Conservation (phyloP, 495 filamentous ascomycete species). For the Penicillium steckii region DNA sequence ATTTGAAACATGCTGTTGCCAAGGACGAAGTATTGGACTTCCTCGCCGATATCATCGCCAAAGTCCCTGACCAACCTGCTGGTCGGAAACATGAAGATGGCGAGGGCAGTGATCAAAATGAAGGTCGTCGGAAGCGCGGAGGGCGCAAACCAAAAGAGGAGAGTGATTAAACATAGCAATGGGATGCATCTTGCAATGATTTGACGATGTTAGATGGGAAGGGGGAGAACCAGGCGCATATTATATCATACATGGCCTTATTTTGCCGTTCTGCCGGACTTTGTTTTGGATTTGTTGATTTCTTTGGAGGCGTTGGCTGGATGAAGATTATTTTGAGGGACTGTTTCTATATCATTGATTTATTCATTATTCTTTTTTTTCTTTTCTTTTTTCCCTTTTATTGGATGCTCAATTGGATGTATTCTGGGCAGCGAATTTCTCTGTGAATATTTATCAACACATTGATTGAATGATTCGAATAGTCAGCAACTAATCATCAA, state of each 20-base stretch:
- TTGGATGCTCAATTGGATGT: not conserved
- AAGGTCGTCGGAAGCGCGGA: conserved; percentile 48
- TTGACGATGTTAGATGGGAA: conserved; percentile 28
- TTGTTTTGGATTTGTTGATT: conserved; percentile 5
- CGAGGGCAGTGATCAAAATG: conserved; percentile 50
- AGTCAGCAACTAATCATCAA: too few species aligned
- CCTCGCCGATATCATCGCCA: conserved; percentile 82
- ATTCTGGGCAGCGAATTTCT: conserved; percentile 28
- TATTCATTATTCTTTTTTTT: not conserved
- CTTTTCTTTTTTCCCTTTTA: not conserved
- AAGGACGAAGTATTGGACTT: conserved; percentile 92
- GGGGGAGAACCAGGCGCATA: conserved; percentile 23
- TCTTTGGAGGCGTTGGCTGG: conserved; percentile 30
- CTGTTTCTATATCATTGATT: too few species aligned
- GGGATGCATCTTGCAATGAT: too few species aligned
- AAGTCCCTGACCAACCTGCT: conserved; percentile 71
- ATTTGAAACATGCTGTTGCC: conserved; percentile 85
- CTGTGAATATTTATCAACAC: conserved; percentile 31
- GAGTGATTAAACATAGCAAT: conserved; percentile 29
- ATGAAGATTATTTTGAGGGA: conserved; percentile 22
- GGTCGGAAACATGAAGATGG: conserved; percentile 51
- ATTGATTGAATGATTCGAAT: too few species aligned
- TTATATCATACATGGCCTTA: conserved; percentile 1
- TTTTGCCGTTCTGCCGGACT: not conserved
- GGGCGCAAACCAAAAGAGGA: conserved; percentile 49